Evolutionary conservation across 2,329 filamentous ascomycete species (phyloP), one percentile per base, ranked within the genome.

Genomic region (Pleomassaria siparia): DNA sequence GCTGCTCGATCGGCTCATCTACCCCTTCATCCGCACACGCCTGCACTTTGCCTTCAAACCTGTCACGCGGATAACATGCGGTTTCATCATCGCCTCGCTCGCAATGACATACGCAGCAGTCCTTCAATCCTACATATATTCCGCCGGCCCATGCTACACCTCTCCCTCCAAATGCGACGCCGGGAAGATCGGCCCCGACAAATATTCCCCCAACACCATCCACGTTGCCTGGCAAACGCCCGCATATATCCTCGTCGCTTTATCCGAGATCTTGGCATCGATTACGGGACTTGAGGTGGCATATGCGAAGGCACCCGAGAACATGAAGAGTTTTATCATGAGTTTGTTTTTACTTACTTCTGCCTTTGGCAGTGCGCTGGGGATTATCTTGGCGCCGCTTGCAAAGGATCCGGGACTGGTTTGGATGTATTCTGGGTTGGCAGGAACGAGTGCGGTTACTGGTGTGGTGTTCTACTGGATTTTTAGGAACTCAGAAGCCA

Each of bases 351-450:
- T 84, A 47, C 75, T 85, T 51, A 85, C 81, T 30, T 80, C 74
- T 37, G 83, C 82, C 2, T 75, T 82, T 36, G 81, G 80, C 2
- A 77, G 81, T 2, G 80, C 80, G 25, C 70, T 89, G 18, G 82
- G 80, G 2, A 80, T 85, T 56, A 79, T 84, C 2, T 71, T 88
- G 11, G 78, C 82, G 1, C 82, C 84, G 0, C 70, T 77, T 4
- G 80, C 82, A 6, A 78, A 78, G 47, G 82, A 89, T 62, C 86
- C 86, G 18, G 76, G 82, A 55, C 78, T 87, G 57, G 61, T 85
- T 47, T 87, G 83, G 82, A 80, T 88, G 76, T 87, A 86, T 58
- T 74, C 75, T 20, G 80, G 80, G 16, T 68, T 86, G n/a, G 77
- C 76, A 4, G 59, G 71, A 44, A 74, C 75, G 13, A 77, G 79